Evolutionary conservation across 2,329 filamentous ascomycete species (phyloP).

Genomic region (Cordyceps farinosa): DNA sequence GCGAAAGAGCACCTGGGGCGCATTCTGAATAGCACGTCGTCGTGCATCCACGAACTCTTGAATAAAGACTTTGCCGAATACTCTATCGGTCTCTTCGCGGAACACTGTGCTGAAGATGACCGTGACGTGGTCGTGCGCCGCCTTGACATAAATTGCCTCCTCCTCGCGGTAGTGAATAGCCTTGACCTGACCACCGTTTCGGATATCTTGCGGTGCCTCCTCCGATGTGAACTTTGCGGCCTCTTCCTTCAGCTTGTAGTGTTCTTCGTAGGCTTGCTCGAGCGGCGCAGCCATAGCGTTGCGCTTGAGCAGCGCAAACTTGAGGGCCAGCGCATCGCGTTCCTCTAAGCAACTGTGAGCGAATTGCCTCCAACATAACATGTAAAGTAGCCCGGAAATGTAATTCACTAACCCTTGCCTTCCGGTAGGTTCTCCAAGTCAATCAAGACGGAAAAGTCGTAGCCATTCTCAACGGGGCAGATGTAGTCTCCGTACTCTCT

Average conservation of each 20-base stretch:
- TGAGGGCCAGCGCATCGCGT: conserved; percentile 78
- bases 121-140: conserved; percentile 93
- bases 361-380: not conserved
- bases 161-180: conserved; percentile 98
- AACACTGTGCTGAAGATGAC: conserved; percentile 99
- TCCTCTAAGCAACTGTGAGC: conserved; percentile 55
- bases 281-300: conserved; percentile 99
- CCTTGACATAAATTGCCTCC: conserved; percentile 98
- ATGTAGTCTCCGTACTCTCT: conserved; percentile 95
- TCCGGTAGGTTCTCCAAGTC: conserved; percentile 84
- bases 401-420: conserved; percentile 58
- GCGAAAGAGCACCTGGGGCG: conserved; percentile 93
- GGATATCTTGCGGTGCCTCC: conserved; percentile 84
- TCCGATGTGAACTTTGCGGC: conserved; percentile 91
- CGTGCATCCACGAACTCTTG: conserved; percentile 98
- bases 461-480: conserved; percentile 80
- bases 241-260: conserved; percentile 80
- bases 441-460: conserved; percentile 90
- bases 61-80: conserved; percentile 97
- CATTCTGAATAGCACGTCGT: conserved; percentile 93
- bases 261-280: conserved; percentile 92
- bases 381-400: not conserved
- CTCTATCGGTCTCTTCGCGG: conserved; percentile 92
- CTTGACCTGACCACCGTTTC: conserved; percentile 88
- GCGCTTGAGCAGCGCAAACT: conserved; percentile 89